These are phyloP conservation scores for Pyrenophora seminiperda DNA, from an alignment of 2,329 filamentous ascomycete species.

Conservation along the genomic window DNA sequence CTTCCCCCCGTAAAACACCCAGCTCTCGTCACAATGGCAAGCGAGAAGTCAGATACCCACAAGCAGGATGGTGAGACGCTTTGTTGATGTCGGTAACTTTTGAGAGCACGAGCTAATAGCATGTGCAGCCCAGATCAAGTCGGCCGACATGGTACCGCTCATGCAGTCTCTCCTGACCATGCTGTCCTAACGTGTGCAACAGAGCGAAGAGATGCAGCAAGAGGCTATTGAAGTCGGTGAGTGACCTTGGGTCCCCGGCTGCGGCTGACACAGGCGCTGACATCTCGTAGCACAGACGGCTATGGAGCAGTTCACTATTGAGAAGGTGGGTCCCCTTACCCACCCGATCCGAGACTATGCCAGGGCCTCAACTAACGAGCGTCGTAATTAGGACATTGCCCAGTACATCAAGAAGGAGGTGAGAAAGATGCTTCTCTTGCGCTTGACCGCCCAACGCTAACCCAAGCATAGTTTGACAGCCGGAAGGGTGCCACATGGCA, in stretches of 20 bases:
- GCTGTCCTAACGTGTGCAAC: slow-evolving; percentile 27
- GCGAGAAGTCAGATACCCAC: slow-evolving; percentile 68
- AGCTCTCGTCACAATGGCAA: slow-evolving; percentile 41
- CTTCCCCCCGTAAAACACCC: background rate
- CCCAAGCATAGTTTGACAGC: slow-evolving; percentile 76
- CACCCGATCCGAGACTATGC: background rate
- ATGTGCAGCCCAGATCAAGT: slow-evolving; percentile 87
- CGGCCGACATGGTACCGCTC: slow-evolving; percentile 89
- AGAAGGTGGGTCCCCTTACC: slow-evolving; percentile 61
- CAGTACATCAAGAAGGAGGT: slow-evolving; percentile 96
- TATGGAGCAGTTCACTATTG: slow-evolving; percentile 73
- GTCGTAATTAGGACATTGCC: slow-evolving; percentile 80
- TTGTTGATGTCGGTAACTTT: slow-evolving; percentile 15
- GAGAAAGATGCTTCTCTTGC: slow-evolving; percentile 2
- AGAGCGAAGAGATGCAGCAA: slow-evolving; percentile 97
- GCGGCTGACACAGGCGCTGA: slow-evolving; percentile 30
- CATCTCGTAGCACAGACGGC: slow-evolving; percentile 65
- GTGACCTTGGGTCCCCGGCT: slow-evolving; percentile 42
- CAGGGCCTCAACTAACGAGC: slow-evolving; percentile 11
- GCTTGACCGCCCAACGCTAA: slow-evolving; percentile 24
- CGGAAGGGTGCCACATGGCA: slow-evolving; percentile 99
- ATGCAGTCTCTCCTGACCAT: background rate
- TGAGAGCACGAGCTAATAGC: slow-evolving; percentile 32
- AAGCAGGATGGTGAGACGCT: slow-evolving; percentile 56
- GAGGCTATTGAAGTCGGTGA: slow-evolving; percentile 94